Conservation (phyloP, 2,329 filamentous ascomycete genomes). For the Hysterium pulicare region DNA sequence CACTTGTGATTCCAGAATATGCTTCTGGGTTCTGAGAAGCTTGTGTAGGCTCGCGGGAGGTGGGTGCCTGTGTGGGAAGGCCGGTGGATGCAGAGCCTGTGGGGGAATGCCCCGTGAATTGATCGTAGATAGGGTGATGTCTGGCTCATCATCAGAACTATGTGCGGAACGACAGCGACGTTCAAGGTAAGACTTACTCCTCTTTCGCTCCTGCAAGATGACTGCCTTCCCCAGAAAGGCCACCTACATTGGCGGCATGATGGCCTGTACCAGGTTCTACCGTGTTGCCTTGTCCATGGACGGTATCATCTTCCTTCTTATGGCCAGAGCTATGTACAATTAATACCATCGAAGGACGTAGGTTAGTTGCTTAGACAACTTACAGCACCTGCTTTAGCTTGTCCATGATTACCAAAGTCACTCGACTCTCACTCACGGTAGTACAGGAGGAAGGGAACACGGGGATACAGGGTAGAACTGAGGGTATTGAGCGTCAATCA, state of each 20-base stretch:
- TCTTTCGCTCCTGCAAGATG: slow-evolving; percentile 13
- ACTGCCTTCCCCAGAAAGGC: slow-evolving; percentile 18
- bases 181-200: too few relatives aligned
- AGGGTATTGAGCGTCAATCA: too few relatives aligned
- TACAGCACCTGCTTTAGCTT: slow-evolving; percentile 46
- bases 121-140: slow-evolving; percentile 29
- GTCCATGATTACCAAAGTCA: slow-evolving; percentile 32
- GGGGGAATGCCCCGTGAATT: slow-evolving; percentile 17
- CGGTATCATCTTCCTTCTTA: slow-evolving; percentile 34
- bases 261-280: not conserved
- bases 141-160: too few relatives aligned
- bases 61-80: slow-evolving; percentile 7
- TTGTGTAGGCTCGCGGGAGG: not conserved
- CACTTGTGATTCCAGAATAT: not conserved
- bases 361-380: slow-evolving; percentile 11
- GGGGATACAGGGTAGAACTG: not conserved
- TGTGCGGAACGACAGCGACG: too few relatives aligned
- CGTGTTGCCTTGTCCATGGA: slow-evolving; percentile 24
- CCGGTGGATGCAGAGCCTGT: slow-evolving; percentile 7
- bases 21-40: not conserved
- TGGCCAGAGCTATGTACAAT: slow-evolving; percentile 21
- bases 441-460: slow-evolving; percentile 1
- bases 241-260: slow-evolving; percentile 3
- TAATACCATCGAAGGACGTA: slow-evolving; percentile 1
- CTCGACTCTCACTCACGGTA: not conserved